phyloP scores from a whole-genome alignment of 2,329 filamentous ascomycete species.

The Alternaria gaisen region DNA sequence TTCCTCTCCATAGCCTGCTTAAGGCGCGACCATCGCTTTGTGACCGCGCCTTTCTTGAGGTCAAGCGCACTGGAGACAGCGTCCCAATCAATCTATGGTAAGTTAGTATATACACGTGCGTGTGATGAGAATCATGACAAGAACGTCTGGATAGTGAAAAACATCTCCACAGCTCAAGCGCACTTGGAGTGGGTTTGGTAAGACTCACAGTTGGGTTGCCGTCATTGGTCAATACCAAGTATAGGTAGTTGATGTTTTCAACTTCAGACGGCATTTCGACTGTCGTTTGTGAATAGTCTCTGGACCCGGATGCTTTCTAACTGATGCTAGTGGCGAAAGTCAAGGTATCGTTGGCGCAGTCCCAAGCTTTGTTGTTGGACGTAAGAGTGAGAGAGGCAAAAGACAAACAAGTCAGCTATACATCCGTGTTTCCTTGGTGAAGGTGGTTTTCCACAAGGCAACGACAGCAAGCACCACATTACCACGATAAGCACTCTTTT shows the following conservation, averaged over 20 bases:
- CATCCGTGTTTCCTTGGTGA: slow-evolving; percentile 18
- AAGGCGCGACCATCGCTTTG: slow-evolving; percentile 49
- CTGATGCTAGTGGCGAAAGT: background rate
- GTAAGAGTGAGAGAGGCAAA: slow-evolving; percentile 6
- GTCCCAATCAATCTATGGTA: slow-evolving; percentile 42
- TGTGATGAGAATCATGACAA: background rate
- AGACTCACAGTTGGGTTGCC: slow-evolving; percentile 33
- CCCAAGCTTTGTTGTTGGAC: background rate
- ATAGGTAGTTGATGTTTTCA: slow-evolving; percentile 44
- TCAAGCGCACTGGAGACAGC: slow-evolving; percentile 34
- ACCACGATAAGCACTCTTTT: slow-evolving; percentile 12
- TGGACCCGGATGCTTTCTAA: background rate
- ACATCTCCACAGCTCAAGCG: background rate
- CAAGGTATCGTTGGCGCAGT: background rate
- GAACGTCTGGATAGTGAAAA: background rate
- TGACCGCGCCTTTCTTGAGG: slow-evolving; percentile 36
- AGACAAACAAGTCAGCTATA: slow-evolving; percentile 6
- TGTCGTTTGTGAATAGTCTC: background rate
- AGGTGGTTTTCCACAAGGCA: slow-evolving; percentile 6
- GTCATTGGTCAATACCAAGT: slow-evolving; percentile 38
- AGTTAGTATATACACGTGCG: slow-evolving; percentile 1
- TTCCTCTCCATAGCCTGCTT: slow-evolving; percentile 35
- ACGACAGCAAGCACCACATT: slow-evolving; percentile 18
- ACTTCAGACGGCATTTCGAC: slow-evolving; percentile 39
- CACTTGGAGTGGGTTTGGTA: background rate